Base-by-base conservation (phyloP, 306 rosid species). In the Herpetospermum pedunculosum region DNA sequence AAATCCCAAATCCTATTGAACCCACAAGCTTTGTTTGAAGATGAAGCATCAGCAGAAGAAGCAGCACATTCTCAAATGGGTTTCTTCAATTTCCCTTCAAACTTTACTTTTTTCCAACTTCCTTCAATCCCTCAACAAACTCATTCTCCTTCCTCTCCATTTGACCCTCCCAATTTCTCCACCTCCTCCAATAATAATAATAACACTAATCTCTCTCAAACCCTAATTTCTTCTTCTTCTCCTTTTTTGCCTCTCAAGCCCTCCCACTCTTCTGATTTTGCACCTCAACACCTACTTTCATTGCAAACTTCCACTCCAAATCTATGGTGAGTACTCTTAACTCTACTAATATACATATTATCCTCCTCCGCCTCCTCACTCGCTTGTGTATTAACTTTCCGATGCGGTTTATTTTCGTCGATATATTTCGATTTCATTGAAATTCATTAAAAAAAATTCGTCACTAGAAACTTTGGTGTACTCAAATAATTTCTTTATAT, bases 251-350 rank as follows among this genome's bases (percentile, higher is more conserved):
- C 70, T 43, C 57, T 41, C 23, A 88, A 82, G 79, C 83, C 70
- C 55, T n/a, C 78, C 30, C 67, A 37, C 16, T n/a, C 78, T 13
- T 49, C 15, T 65, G 55, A 55, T 59, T 77, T 89, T 64, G 85
- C 82, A 55, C 92, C 84, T 77, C 23, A 85, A 76, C 92, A 87
- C 8, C 92, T 89, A 53, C 92, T 91, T 65, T 91, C 99, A 76
- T 82, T 91, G 87, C 94, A 88, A 73, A 87, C 92, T 78, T 87
- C 98, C 0, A 77, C 54, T 58, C 25, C 87, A 65, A 89, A 94
- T 85, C 78, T 87, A 79, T 91, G 98, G 98, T 94, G 80, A n/a
- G n/a, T n/a, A n/a, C n/a, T n/a, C n/a, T n/a, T n/a, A n/a, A n/a
- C n/a, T n/a, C n/a, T n/a, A n/a, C n/a, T n/a, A n/a, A n/a, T n/a